These are phyloP conservation scores for Penicillium sp. DNA, from an alignment of 2,329 filamentous ascomycete species.

Conservation along the genomic window DNA sequence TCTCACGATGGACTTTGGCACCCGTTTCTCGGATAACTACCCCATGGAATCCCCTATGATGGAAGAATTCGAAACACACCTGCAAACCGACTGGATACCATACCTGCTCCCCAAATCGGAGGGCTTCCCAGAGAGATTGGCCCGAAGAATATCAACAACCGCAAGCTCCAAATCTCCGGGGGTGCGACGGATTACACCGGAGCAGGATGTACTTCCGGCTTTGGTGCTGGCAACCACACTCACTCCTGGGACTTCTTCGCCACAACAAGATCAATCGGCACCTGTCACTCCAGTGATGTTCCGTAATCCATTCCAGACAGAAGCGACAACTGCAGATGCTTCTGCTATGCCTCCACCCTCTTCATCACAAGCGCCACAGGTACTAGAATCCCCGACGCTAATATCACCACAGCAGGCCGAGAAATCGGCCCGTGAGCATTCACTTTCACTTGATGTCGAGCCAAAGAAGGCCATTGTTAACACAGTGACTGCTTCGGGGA, in stretches of 20 bases:
- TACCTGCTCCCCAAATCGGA: slow-evolving; percentile 43
- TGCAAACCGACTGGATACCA: slow-evolving; percentile 41
- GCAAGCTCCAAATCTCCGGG: slow-evolving; percentile 40
- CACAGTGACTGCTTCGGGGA: slow-evolving; percentile 26
- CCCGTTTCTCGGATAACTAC: slow-evolving; percentile 23
- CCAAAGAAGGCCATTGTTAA: slow-evolving; percentile 29
- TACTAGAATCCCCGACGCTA: background rate
- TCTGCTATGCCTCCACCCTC: slow-evolving; percentile 6
- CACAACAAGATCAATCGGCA: slow-evolving; percentile 27
- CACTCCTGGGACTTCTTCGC: slow-evolving; percentile 29
- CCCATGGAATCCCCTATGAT: slow-evolving; percentile 12
- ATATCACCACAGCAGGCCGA: slow-evolving; percentile 13
- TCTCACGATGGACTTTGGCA: slow-evolving; percentile 36
- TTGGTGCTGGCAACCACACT: slow-evolving; percentile 52
- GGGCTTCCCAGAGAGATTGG: slow-evolving; percentile 35
- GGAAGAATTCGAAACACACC: slow-evolving; percentile 20
- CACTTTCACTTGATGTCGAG: slow-evolving; percentile 28
- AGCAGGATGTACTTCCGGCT: slow-evolving; percentile 51
- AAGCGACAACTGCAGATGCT: background rate
- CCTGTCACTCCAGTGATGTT: slow-evolving; percentile 33
- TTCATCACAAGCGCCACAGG: background rate
- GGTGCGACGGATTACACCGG: slow-evolving; percentile 50
- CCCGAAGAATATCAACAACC: slow-evolving; percentile 47
- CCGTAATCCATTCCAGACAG: slow-evolving; percentile 37
- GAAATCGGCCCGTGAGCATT: slow-evolving; percentile 21